Evolutionary conservation across 306 rosid genomes (phyloP).

Genomic region (Vigna angularis): DNA sequence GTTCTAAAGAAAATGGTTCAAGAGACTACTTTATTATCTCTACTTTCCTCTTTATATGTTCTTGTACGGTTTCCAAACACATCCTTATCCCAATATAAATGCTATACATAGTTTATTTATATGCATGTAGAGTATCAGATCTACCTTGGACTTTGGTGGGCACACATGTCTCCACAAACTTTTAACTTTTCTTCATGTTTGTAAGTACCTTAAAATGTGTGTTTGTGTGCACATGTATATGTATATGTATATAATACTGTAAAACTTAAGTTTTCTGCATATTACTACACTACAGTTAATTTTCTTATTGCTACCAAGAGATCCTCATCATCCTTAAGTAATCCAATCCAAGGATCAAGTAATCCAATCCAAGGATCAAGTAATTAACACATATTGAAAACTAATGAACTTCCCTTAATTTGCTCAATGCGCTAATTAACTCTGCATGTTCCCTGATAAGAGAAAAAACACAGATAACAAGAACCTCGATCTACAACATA

Average conservation of each 20-base stretch:
- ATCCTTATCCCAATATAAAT: background rate
- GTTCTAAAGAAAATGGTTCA: too few relatives aligned
- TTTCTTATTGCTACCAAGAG: background rate
- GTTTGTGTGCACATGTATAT: too few relatives aligned
- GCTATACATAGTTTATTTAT: background rate
- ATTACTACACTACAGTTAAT: background rate
- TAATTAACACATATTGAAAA: background rate
- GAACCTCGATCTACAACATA: background rate
- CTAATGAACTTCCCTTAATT: background rate
- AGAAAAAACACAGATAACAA: background rate
- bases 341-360: background rate
- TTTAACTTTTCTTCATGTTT: background rate
- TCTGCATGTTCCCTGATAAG: constrained; percentile 13
- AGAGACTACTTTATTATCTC: too few relatives aligned
- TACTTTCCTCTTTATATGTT: background rate
- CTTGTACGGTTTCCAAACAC: background rate
- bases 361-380: background rate
- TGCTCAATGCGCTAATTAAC: constrained; percentile 4
- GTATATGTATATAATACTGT: background rate
- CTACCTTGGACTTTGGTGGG: background rate
- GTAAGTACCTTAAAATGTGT: background rate
- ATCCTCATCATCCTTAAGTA: background rate
- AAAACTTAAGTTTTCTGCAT: background rate
- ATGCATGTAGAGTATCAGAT: background rate
- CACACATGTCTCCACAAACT: background rate